Conservation (phyloP, 768 basidiomycete genomes). For the Tulasnella sp. region DNA sequence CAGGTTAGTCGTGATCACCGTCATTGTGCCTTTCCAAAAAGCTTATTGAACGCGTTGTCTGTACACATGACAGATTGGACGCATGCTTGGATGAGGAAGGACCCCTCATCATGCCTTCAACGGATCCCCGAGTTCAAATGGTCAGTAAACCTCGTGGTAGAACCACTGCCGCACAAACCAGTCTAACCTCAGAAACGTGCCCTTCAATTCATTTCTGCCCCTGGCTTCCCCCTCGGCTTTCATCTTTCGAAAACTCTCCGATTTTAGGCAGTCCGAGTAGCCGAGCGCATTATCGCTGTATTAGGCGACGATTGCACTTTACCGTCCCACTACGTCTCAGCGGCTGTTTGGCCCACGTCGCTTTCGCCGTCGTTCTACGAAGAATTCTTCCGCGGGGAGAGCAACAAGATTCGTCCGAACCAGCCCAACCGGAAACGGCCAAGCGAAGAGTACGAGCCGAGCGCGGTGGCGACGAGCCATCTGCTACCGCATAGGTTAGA, state of each 20-base stretch:
- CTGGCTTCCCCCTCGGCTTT: background rate
- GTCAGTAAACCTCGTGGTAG: conserved; percentile 33
- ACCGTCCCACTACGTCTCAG: conserved; percentile 30
- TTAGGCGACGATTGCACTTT: conserved; percentile 39
- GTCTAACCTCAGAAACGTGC: background rate
- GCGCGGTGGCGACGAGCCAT: conserved; percentile 33
- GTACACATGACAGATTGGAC: conserved; percentile 36
- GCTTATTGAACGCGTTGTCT: background rate
- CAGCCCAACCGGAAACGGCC: background rate
- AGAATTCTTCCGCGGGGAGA: conserved; percentile 13
- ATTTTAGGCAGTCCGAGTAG: conserved; percentile 35
- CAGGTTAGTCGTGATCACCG: background rate
- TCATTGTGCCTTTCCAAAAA: background rate
- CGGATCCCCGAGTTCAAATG: conserved; percentile 38
- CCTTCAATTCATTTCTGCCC: background rate
- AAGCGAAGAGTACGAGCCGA: conserved; percentile 25
- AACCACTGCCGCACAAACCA: background rate
- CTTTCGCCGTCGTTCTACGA: conserved; percentile 27
- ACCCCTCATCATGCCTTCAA: conserved; percentile 38
- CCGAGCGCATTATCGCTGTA: conserved; percentile 41
- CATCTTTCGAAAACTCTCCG: background rate
- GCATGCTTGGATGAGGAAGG: conserved; percentile 42
- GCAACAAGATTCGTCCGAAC: background rate
- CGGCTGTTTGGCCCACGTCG: conserved; percentile 28
- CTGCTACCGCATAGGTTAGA: conserved; percentile 42